Percentiles rank a stretch among this genome's conserved stretches.
These are phyloP conservation scores for Aureoboletus auriporus DNA, from an alignment of 768 basidiomycete genomes.

Conservation along the genomic window DNA sequence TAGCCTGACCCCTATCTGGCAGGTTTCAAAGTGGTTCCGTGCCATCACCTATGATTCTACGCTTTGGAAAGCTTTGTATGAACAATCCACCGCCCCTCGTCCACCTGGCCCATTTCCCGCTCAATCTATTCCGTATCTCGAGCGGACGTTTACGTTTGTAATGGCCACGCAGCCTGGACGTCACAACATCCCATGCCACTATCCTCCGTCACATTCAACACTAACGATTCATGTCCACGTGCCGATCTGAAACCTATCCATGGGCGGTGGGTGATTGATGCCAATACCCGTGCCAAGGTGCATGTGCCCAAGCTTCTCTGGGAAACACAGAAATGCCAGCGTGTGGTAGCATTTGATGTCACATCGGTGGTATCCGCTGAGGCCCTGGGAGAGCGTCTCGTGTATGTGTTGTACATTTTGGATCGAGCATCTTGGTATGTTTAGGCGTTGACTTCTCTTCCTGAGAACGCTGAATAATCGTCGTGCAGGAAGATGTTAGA, in stretches of 20 bases:
- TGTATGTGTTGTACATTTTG: background rate
- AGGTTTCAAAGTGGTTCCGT: constrained; percentile 9
- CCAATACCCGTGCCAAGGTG: background rate
- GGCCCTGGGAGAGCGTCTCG: background rate
- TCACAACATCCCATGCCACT: background rate
- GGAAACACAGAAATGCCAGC: background rate
- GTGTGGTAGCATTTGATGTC: background rate
- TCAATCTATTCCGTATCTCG: background rate
- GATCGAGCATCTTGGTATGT: background rate
- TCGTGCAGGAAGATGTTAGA: background rate
- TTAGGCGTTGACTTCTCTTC: background rate
- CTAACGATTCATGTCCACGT: background rate
- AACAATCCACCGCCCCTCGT: background rate
- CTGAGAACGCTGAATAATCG: too few species aligned
- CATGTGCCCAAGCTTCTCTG: background rate
- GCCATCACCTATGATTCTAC: background rate
- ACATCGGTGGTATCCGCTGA: background rate
- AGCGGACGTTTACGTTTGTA: constrained; percentile 1
- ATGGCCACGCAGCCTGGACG: constrained; percentile 3
- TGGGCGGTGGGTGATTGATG: constrained; percentile 6
- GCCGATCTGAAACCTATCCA: background rate
- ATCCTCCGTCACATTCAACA: background rate
- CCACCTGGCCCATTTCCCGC: background rate
- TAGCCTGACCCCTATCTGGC: background rate
- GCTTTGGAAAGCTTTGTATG: constrained; percentile 3